These are phyloP conservation scores for Sporothrix protearum DNA, from an alignment of 2,329 filamentous ascomycete species.

Conservation along the genomic window DNA sequence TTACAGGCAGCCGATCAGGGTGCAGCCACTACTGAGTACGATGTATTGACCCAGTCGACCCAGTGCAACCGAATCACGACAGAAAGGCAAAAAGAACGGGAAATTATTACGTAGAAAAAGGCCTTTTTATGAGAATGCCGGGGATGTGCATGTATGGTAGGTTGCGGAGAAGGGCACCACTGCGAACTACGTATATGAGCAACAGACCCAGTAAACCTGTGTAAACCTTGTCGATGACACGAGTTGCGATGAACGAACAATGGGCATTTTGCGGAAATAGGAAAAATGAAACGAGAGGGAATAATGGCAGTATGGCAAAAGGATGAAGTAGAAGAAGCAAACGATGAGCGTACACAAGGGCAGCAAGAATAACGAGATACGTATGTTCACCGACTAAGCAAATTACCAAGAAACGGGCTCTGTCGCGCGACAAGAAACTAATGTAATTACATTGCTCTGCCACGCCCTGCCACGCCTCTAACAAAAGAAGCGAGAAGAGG, in stretches of 20 bases:
- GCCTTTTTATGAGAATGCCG: background rate
- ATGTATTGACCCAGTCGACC: background rate
- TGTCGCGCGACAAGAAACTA: background rate
- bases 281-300: background rate
- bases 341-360: background rate
- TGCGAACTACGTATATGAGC: background rate
- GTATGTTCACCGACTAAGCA: background rate
- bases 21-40: too few species aligned
- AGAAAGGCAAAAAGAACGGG: background rate
- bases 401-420: background rate
- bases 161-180: background rate
- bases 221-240: too few species aligned
- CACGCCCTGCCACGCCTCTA: background rate
- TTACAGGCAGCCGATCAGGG: background rate
- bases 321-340: background rate
- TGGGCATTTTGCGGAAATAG: background rate
- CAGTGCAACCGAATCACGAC: background rate
- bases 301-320: background rate
- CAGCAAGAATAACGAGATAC: background rate
- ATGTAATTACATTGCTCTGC: background rate
- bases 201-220: background rate
- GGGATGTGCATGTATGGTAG: background rate
- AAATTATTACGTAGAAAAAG: background rate
- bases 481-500: background rate
- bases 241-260: background rate